Percentiles rank a stretch among this genome's conserved stretches.
Conservation (phyloP, 2,329 filamentous ascomycete genomes). For the Pseudogymnoascus sp. region DNA sequence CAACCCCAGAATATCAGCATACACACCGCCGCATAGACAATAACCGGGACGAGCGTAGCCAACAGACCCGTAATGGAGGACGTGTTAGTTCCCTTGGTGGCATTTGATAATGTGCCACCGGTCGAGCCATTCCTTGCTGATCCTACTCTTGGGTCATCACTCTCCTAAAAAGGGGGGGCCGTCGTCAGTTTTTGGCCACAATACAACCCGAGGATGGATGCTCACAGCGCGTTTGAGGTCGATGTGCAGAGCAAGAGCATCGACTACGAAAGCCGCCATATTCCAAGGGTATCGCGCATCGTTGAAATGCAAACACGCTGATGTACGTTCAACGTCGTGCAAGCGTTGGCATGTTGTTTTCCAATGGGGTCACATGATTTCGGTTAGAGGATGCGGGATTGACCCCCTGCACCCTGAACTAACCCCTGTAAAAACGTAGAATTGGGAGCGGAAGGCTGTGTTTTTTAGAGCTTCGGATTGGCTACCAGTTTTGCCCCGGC, state of each 20-base stretch:
- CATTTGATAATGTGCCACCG: slow-evolving; percentile 14
- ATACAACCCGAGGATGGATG: background rate
- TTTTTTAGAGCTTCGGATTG: background rate
- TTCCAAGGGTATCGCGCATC: background rate
- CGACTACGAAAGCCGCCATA: slow-evolving; percentile 2
- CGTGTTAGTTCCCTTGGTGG: slow-evolving; percentile 33
- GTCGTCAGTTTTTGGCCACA: background rate
- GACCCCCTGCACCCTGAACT: background rate
- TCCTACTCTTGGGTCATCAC: slow-evolving; percentile 34
- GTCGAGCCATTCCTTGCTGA: slow-evolving; percentile 36
- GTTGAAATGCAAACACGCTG: background rate
- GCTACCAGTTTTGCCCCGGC: background rate
- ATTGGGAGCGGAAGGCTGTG: background rate
- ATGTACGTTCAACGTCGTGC: background rate
- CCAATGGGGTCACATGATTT: background rate
- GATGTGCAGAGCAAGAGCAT: background rate
- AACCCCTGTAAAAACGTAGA: background rate
- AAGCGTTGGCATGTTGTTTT: background rate
- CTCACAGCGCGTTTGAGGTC: background rate
- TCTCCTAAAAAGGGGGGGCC: slow-evolving; percentile 2
- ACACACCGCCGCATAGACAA: slow-evolving; percentile 41
- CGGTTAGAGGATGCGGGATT: background rate
- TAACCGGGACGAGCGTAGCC: slow-evolving; percentile 46
- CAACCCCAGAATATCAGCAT: slow-evolving; percentile 43
- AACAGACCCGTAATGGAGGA: slow-evolving; percentile 36